phyloP scores from a whole-genome alignment of 345 rosid genomes.

The Geranium brycei region DNA sequence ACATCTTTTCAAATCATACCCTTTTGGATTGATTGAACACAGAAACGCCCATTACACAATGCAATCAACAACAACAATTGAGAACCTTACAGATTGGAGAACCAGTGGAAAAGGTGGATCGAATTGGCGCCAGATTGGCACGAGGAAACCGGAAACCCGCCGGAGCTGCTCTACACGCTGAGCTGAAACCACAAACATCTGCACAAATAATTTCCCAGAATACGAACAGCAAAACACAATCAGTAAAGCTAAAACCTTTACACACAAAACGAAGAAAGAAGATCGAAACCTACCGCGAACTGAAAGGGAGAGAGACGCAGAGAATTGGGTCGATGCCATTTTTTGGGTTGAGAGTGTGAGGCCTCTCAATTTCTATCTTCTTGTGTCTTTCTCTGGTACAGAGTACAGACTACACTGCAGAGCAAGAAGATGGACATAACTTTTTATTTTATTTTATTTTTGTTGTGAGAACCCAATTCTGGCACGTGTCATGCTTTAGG shows the following conservation, averaged over 20 bases:
- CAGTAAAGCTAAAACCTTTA: too few relatives aligned
- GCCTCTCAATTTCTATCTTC: too few relatives aligned
- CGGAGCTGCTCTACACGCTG: conserved; percentile 14
- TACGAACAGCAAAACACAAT: neutral
- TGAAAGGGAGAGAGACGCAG: conserved; percentile 43
- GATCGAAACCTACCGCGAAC: conserved; percentile 22
- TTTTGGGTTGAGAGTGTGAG: neutral
- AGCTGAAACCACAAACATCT: conserved; percentile 26
- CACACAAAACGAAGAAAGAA: neutral
- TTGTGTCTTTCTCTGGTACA: too few relatives aligned
- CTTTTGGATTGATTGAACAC: neutral
- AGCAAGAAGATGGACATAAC: too few relatives aligned
- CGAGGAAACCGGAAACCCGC: conserved; percentile 5
- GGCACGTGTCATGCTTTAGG: too few relatives aligned
- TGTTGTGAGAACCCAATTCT: too few relatives aligned
- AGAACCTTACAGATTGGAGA: conserved; percentile 43
- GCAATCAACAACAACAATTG: neutral
- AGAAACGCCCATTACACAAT: neutral
- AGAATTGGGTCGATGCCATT: conserved; percentile 57
- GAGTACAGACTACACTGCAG: too few relatives aligned
- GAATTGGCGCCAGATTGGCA: conserved; percentile 20
- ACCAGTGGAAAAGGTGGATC: conserved; percentile 47
- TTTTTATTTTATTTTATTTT: too few relatives aligned
- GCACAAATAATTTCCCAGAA: neutral
- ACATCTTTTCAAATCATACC: too few relatives aligned